Evolutionary conservation across 208 protist species (phyloP).

Genomic region (Novymonas esmeraldas): DNA sequence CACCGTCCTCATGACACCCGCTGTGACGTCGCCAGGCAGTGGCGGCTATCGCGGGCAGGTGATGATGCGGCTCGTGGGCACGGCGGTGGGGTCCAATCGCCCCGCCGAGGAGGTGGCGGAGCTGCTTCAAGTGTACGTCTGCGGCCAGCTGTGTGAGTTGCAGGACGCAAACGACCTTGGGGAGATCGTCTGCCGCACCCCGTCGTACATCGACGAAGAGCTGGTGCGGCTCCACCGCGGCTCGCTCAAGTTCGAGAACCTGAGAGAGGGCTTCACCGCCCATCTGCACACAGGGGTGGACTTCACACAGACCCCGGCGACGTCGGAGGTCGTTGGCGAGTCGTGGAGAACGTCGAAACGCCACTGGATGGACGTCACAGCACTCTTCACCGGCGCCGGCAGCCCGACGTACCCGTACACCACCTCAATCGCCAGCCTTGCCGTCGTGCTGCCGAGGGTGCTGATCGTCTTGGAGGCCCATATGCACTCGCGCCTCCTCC

Average conservation of each 20-base stretch:
- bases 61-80: slow-evolving; percentile 33
- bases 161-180: slow-evolving; percentile 16
- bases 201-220: slow-evolving; percentile 41
- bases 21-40: slow-evolving; percentile 27
- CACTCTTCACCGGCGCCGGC: not conserved
- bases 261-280: slow-evolving; percentile 23
- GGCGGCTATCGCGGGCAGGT: slow-evolving; percentile 27
- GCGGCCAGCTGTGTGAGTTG: slow-evolving; percentile 36
- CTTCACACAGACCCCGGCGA: not conserved
- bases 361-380: slow-evolving; percentile 1
- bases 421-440: slow-evolving; percentile 1
- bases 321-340: not conserved
- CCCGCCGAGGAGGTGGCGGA: not conserved
- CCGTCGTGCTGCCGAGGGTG: slow-evolving; percentile 5
- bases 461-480: slow-evolving; percentile 29
- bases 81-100: slow-evolving; percentile 8
- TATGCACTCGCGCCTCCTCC: slow-evolving; percentile 37
- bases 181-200: slow-evolving; percentile 36
- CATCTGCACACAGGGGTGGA: not conserved
- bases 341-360: not conserved
- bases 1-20: slow-evolving; percentile 34
- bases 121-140: slow-evolving; percentile 37
- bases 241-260: slow-evolving; percentile 15
- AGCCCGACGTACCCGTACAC: slow-evolving; percentile 3
- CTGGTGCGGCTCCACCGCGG: slow-evolving; percentile 22